phyloP scores from a whole-genome alignment of 2,329 filamentous ascomycete species.

The Pleomassaria siparia region DNA sequence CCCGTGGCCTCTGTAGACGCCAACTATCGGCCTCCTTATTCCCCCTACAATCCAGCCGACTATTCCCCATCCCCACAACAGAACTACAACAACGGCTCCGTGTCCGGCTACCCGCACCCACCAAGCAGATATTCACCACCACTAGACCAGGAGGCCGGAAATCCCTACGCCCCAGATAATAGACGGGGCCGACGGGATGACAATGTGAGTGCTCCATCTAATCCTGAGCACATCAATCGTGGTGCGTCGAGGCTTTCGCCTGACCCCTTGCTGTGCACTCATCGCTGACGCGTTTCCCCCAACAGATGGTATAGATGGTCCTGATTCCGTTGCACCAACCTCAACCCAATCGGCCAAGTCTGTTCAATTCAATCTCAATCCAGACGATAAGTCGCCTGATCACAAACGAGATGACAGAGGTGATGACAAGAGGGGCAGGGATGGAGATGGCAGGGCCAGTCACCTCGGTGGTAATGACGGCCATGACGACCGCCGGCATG shows the following conservation, averaged over 20 bases:
- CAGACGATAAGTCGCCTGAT: constrained; percentile 20
- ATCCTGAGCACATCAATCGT: constrained; percentile 34
- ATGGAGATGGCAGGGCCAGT: constrained; percentile 17
- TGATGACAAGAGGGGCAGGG: constrained; percentile 18
- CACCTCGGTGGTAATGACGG: constrained; percentile 1
- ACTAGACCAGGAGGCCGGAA: constrained; percentile 30
- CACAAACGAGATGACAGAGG: constrained; percentile 7
- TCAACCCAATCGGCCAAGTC: constrained; percentile 25
- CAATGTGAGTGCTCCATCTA: constrained; percentile 53
- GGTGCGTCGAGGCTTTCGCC: constrained; percentile 39
- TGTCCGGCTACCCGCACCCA: constrained; percentile 20
- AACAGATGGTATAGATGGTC: constrained; percentile 28
- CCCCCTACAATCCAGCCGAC: constrained; percentile 47
- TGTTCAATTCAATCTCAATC: constrained; percentile 44
- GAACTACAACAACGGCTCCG: constrained; percentile 7
- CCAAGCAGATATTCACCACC: constrained; percentile 33
- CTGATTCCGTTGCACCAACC: constrained; percentile 17
- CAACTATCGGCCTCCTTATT: constrained; percentile 31
- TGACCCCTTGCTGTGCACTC: constrained; percentile 18
- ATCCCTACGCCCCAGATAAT: constrained; percentile 28
- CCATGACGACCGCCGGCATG: constrained; percentile 16
- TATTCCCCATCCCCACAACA: constrained; percentile 38
- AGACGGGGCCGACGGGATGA: constrained; percentile 44
- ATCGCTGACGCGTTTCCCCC: constrained; percentile 14
- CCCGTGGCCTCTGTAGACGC: constrained; percentile 30